Evolutionary conservation across 139 green algal species (phyloP).

Genomic region (Nannochloris sp.): DNA sequence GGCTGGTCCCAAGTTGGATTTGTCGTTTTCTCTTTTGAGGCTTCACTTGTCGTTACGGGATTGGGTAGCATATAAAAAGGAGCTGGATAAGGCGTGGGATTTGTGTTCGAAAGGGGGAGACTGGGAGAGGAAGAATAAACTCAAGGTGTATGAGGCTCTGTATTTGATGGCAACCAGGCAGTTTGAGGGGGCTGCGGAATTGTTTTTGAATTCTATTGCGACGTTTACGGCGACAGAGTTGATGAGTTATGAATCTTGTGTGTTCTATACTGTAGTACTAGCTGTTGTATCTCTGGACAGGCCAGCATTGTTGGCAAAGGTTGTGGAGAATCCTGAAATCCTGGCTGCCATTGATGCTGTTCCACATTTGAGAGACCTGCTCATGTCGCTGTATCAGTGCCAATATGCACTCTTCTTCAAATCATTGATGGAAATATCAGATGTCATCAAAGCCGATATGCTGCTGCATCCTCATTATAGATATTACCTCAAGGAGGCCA

Average conservation of each 20-base stretch:
- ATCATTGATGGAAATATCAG: conserved; percentile 57
- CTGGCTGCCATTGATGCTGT: conserved; percentile 80
- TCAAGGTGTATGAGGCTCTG: conserved; percentile 98
- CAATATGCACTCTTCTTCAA: conserved; percentile 86
- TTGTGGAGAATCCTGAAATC: conserved; percentile 92
- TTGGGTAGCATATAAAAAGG: conserved; percentile 58
- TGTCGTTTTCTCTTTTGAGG: conserved; percentile 78
- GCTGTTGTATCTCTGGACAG: conserved; percentile 65
- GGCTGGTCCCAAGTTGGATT: conserved; percentile 88
- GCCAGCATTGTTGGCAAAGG: conserved; percentile 46
- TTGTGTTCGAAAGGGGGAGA: conserved; percentile 86
- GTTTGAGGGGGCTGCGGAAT: conserved; percentile 71
- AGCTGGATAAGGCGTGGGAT: conserved; percentile 50
- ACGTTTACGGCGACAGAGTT: conserved; percentile 96
- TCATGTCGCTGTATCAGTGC: conserved; percentile 86
- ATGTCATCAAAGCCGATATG: conserved; percentile 54
- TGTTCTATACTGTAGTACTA: conserved; percentile 88
- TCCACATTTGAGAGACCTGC: conserved; percentile 62
- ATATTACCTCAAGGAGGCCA: conserved; percentile 89
- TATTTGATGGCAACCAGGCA: conserved; percentile 74
- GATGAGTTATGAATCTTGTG: conserved; percentile 74
- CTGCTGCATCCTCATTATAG: conserved; percentile 80
- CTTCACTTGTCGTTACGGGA: conserved; percentile 74
- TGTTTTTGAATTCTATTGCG: conserved; percentile 90
- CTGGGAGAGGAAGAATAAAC: conserved; percentile 98